A percentile compares a stretch with the other conserved stretches of the same genome.
phyloP scores from a whole-genome alignment of 2,329 filamentous ascomycete species.

The Ophiocordyceps polyrhachis-furcata region DNA sequence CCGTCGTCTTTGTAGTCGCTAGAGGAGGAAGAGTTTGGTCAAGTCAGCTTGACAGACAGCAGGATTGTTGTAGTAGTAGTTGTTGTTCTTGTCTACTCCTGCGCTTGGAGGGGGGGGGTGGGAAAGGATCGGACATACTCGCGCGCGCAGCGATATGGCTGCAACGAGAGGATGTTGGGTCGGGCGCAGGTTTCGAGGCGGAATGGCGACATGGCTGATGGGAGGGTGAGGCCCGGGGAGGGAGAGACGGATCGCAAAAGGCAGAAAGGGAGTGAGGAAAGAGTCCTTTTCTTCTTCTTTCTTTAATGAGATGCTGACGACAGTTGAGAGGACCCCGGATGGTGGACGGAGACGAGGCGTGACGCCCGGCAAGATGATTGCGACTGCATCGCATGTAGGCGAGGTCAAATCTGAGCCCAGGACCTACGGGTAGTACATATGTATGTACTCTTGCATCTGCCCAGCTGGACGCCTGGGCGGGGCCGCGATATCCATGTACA shows the following conservation, averaged over 20 bases:
- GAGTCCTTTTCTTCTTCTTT: too few relatives aligned
- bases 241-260: background rate
- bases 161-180: slow-evolving; percentile 55
- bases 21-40: background rate
- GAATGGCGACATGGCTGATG: slow-evolving; percentile 40
- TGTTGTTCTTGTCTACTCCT: background rate
- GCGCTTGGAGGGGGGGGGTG: background rate
- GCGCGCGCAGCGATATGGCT: slow-evolving; percentile 66
- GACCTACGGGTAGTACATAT: too few relatives aligned
- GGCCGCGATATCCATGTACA: background rate
- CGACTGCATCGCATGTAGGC: background rate
- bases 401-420: too few relatives aligned
- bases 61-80: too few relatives aligned
- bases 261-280: too few relatives aligned
- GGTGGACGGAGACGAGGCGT: too few relatives aligned
- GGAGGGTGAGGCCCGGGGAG: background rate
- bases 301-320: background rate
- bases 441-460: background rate
- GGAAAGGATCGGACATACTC: slow-evolving; percentile 30
- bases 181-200: slow-evolving; percentile 57
- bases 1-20: slow-evolving; percentile 99
- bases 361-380: background rate
- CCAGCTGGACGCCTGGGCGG: background rate
- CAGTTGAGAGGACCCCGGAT: background rate
- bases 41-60: background rate